Conservation (phyloP, 371 early-diverging fungal species). For the Apophysomyces variabilis region DNA sequence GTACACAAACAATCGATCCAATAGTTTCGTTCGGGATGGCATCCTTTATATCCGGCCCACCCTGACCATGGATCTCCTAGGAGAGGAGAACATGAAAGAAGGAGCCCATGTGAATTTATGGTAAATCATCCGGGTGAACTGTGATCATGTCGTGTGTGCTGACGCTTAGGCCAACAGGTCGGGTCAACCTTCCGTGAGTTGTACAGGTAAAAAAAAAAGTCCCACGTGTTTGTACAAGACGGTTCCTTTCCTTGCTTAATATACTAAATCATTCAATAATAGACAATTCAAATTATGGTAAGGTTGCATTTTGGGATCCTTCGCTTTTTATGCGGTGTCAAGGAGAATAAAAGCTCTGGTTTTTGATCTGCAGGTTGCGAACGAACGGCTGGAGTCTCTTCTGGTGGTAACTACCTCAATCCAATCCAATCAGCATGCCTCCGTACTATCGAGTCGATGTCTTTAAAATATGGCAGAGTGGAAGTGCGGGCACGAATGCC, state of each 20-base stretch:
- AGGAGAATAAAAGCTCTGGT: not conserved
- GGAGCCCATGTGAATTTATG: slow-evolving; percentile 44
- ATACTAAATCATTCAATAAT: not conserved
- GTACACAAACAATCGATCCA: slow-evolving; percentile 65
- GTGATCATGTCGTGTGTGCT: not conserved
- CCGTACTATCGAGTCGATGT: slow-evolving; percentile 52
- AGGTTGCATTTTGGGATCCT: not conserved
- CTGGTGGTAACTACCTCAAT: slow-evolving; percentile 62
- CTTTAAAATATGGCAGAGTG: slow-evolving; percentile 63
- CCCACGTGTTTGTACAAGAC: not conserved
- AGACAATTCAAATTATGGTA: slow-evolving; percentile 50
- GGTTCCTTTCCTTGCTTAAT: not conserved
- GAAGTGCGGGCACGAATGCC: slow-evolving; percentile 71
- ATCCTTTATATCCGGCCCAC: slow-evolving; percentile 70
- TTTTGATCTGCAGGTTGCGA: slow-evolving; percentile 51
- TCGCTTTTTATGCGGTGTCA: not conserved
- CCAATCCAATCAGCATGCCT: slow-evolving; percentile 71
- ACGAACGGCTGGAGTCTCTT: slow-evolving; percentile 45
- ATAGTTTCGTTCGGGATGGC: slow-evolving; percentile 69
- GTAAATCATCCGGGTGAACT: slow-evolving; percentile 11
- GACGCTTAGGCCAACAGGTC: slow-evolving; percentile 24
- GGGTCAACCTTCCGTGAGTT: slow-evolving; percentile 35
- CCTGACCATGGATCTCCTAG: slow-evolving; percentile 49
- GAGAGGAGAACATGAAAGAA: slow-evolving; percentile 36
- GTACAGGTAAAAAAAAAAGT: slow-evolving; percentile 33